phyloP scores from a whole-genome alignment of 192 early-diverging fungal genomes.

The Paraglomus brasilianum region DNA sequence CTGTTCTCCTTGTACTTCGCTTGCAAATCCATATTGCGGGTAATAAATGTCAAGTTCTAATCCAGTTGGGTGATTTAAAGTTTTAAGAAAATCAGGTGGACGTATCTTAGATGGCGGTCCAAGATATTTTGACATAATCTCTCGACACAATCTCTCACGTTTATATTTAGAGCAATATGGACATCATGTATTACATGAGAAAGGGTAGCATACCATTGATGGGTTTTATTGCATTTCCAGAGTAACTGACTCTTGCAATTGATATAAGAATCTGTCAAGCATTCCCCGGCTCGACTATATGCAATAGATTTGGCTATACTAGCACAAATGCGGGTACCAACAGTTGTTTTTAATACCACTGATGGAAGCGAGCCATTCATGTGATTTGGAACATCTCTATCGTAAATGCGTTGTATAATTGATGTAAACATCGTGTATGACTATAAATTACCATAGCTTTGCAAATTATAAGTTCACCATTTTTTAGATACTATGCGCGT shows the following conservation, averaged over 20 bases:
- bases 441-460: too few relatives aligned
- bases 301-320: neutral
- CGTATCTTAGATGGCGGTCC: neutral
- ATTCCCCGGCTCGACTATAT: constrained; percentile 1
- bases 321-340: neutral
- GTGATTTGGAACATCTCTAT: too few relatives aligned
- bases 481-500: too few relatives aligned
- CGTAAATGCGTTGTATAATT: too few relatives aligned
- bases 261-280: too few relatives aligned
- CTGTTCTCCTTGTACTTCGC: constrained; percentile 7
- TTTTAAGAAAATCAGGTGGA: constrained; percentile 15
- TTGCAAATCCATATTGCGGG: neutral
- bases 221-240: neutral
- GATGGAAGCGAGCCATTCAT: too few relatives aligned
- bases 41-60: constrained; percentile 7
- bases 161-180: constrained; percentile 16
- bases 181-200: constrained; percentile 5
- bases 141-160: constrained; percentile 6
- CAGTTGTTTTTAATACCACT: too few relatives aligned
- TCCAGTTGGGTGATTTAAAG: neutral
- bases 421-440: too few relatives aligned
- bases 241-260: neutral
- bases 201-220: constrained; percentile 5
- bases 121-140: constrained; percentile 15
- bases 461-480: too few relatives aligned